Evolutionary conservation across 2,329 filamentous ascomycete genomes (phyloP).

Genomic region (Pseudocercospora fijiensis): DNA sequence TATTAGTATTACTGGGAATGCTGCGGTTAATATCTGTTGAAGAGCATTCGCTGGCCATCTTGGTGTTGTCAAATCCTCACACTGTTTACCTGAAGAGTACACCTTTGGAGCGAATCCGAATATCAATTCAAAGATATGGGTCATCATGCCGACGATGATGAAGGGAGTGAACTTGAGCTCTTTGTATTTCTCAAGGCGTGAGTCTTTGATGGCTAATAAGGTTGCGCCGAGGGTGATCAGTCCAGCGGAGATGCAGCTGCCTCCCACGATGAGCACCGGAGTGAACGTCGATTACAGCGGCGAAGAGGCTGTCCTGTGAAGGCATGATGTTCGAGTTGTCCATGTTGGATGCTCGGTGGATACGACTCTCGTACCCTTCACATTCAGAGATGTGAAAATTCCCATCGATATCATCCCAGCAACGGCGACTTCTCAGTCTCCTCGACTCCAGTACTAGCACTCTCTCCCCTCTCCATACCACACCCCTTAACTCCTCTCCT

Average conservation of each 20-base stretch:
- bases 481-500: too few species aligned
- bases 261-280: background rate
- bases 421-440: too few species aligned
- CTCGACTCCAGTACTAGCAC: background rate
- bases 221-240: background rate
- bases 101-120: background rate
- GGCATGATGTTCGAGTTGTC: background rate
- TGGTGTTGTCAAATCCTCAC: background rate
- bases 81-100: background rate
- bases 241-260: background rate
- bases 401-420: too few species aligned
- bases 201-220: background rate
- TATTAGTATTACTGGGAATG: constrained; percentile 53
- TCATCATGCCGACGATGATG: background rate
- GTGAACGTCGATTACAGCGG: background rate
- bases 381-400: too few species aligned
- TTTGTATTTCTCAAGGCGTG: background rate
- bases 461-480: too few species aligned
- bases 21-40: constrained; percentile 45
- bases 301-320: background rate
- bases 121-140: background rate
- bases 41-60: background rate
- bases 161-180: background rate
- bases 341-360: background rate
- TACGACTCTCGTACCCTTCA: too few species aligned